Evolutionary conservation across 2,329 filamentous ascomycete genomes (phyloP).

Genomic region (Fusarium sp.): DNA sequence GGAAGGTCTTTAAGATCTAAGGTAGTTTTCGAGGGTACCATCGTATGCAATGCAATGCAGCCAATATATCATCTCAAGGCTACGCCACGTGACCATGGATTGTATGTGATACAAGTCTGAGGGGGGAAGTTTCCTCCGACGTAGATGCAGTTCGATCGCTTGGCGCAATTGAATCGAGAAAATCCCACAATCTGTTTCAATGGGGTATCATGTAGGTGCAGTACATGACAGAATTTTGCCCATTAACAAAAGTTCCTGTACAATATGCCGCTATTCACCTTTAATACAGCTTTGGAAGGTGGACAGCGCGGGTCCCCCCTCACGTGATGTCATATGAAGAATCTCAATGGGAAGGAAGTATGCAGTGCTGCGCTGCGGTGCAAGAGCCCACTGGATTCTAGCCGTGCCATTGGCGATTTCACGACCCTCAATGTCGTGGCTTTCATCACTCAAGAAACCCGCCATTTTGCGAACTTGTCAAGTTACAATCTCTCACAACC

Average conservation of each 20-base stretch:
- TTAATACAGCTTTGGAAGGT: slow-evolving; percentile 29
- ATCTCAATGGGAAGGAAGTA: slow-evolving; percentile 11
- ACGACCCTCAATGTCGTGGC: slow-evolving; percentile 44
- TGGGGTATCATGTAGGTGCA: neutral
- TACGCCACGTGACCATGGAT: slow-evolving; percentile 9
- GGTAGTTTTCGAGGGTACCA: neutral
- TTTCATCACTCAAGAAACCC: slow-evolving; percentile 45
- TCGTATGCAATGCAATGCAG: neutral
- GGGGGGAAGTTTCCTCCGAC: neutral
- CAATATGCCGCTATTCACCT: slow-evolving; percentile 11
- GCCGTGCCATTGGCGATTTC: slow-evolving; percentile 27
- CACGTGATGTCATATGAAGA: slow-evolving; percentile 38
- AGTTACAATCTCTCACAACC: slow-evolving; percentile 39
- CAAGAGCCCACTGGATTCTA: slow-evolving; percentile 26
- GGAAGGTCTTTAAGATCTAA: neutral
- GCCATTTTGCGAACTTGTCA: slow-evolving; percentile 40
- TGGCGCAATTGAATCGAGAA: neutral
- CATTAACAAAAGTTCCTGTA: slow-evolving; percentile 18
- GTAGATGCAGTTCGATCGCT: neutral
- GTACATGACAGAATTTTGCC: neutral
- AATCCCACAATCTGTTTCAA: slow-evolving; percentile 15
- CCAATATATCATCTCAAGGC: neutral
- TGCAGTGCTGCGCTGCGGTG: neutral
- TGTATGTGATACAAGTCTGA: neutral
- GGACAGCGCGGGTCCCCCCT: slow-evolving; percentile 1